A percentile compares a stretch with the other conserved stretches of the same genome.
Evolutionary conservation across 352 stramenopile species (phyloP).

Genomic region (Ophiocytium majus): DNA sequence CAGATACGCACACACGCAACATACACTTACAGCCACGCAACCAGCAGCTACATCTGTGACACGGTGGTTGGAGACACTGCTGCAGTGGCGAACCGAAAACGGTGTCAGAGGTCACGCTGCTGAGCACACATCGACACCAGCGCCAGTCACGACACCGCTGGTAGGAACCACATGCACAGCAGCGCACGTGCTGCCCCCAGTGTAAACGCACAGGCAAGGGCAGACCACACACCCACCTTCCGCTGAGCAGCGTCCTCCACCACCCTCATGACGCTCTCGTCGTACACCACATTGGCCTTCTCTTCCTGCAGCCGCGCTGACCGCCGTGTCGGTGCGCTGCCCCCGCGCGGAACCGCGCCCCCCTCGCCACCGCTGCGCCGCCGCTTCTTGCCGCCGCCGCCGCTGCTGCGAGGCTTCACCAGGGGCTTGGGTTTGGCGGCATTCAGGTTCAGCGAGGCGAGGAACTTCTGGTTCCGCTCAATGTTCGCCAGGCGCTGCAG

Average conservation of each 20-base stretch:
- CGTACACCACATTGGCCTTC: neutral
- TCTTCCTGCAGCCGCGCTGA: neutral
- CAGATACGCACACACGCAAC: too few relatives aligned
- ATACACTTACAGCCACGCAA: too few relatives aligned
- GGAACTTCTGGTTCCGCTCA: slow-evolving; percentile 55
- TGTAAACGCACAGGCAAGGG: too few relatives aligned
- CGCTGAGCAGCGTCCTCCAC: slow-evolving; percentile 30
- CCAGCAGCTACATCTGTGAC: too few relatives aligned
- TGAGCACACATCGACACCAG: too few relatives aligned
- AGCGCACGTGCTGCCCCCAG: too few relatives aligned
- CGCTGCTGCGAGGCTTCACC: neutral
- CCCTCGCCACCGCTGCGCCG: neutral
- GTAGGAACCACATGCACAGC: too few relatives aligned
- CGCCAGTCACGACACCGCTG: too few relatives aligned
- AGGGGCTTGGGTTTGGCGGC: slow-evolving; percentile 28
- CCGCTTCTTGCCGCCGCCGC: slow-evolving; percentile 1
- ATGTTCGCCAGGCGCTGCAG: slow-evolving; percentile 50
- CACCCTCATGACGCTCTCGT: slow-evolving; percentile 9
- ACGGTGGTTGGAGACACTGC: too few relatives aligned
- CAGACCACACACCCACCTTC: neutral
- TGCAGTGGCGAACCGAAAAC: too few relatives aligned
- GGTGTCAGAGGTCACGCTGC: too few relatives aligned
- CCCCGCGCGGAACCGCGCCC: too few relatives aligned
- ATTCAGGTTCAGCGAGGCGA: slow-evolving; percentile 40
- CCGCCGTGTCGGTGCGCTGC: neutral